Evolutionary conservation across 2,329 filamentous ascomycete genomes (phyloP).

Genomic region (Talaromyces sp.): DNA sequence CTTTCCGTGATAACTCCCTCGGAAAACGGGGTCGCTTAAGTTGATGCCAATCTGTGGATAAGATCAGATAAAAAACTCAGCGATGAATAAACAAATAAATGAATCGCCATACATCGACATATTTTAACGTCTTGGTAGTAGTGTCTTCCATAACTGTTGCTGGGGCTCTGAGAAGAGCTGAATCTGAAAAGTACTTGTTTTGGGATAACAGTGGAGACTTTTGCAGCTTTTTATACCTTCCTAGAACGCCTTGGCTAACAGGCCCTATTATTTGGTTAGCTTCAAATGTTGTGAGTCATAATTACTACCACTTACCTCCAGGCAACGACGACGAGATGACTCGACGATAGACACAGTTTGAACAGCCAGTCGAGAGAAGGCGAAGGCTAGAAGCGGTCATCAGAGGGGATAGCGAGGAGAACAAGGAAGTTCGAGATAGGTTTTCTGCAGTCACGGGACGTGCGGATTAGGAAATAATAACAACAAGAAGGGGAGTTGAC

Average conservation of each 20-base stretch:
- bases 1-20: slow-evolving; percentile 76
- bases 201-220: not conserved
- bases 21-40: slow-evolving; percentile 85
- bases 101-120: slow-evolving; percentile 41
- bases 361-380: not conserved
- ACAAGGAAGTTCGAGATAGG: not conserved
- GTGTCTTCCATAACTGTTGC: slow-evolving; percentile 15
- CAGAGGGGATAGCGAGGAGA: not conserved
- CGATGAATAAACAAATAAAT: not conserved
- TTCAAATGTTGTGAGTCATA: not conserved
- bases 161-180: not conserved
- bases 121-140: slow-evolving; percentile 33
- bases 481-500: not conserved
- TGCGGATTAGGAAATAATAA: slow-evolving; percentile 4
- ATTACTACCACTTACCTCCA: slow-evolving; percentile 1
- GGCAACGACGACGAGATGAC: slow-evolving; percentile 1
- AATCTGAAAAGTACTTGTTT: not conserved
- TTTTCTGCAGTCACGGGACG: slow-evolving; percentile 10
- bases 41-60: slow-evolving; percentile 76
- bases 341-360: not conserved
- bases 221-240: not conserved
- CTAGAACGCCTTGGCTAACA: not conserved
- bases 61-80: not conserved
- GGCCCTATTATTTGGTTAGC: not conserved
- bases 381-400: not conserved